Base-by-base conservation (phyloP, 1,139 yeast species). In the Candida pseudoviswanathii region DNA sequence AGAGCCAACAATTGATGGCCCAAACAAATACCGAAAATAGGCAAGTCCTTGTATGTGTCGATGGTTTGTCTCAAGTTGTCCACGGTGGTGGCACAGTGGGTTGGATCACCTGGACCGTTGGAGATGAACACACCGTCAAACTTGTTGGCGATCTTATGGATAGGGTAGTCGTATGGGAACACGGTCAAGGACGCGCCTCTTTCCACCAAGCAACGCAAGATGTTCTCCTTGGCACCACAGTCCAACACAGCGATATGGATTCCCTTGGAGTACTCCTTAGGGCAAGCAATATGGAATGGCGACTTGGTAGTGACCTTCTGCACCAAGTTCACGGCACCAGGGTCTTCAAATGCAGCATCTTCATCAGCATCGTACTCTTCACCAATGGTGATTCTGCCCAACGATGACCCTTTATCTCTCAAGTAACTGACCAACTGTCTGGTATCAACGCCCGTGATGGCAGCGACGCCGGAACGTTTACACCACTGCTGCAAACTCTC, bases 41-140 rank as follows among this genome's bases (percentile, higher is more conserved):
- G 99, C 54, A 95, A 82, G 39, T 88, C 81, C 54, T 75, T 79
- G 51, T 80, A 66, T 37, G 61, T 55, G 41, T 80, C 80, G 85
- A 94, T 85, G 51, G 95, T 82, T 64, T 82, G 77, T 64, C 79
- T 82, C 68, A 94, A 80, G 71, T 86, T 84, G 59, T 80, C 81
- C 44, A 89, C 90, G 11, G 99, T 94, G 42, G 82, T 66, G 40
- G 87, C 70, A 75, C 98, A 92, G 71, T 89, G 96, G 48, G 96
- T 89, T 65, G 99, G 99, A 72, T 94, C 97, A 63, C 99, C 99
- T 44, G 99, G 99, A 47, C 99, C 99, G 67, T 94, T 94, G 46
- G 97, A 89, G 59, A 94, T 84, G 74, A 94, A 94, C 49, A 94
- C 73, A 62, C 98, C 99, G 65, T 94, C 99, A 65, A 91, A 94